A percentile compares a stretch with the other conserved stretches of the same genome.
These are phyloP conservation scores for Colletotrichum sp. DNA, from an alignment of 2,329 filamentous ascomycete genomes.

Conservation along the genomic window DNA sequence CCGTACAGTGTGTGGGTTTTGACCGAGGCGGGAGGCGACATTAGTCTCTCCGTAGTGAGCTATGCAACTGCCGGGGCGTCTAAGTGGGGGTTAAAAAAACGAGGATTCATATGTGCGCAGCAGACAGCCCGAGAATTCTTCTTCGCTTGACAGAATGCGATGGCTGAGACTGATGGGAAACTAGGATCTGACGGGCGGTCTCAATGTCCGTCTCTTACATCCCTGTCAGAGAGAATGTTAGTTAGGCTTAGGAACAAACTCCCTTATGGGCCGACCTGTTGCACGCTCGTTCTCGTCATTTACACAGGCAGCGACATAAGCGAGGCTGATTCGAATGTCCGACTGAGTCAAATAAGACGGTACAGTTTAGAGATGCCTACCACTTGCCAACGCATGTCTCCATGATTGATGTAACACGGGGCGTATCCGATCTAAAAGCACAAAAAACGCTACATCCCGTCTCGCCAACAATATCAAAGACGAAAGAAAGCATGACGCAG, in stretches of 20 bases:
- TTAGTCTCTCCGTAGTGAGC: not conserved
- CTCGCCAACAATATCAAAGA: not conserved
- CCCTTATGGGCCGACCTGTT: not conserved
- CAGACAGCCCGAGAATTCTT: not conserved
- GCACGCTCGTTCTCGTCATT: not conserved
- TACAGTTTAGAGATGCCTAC: not conserved
- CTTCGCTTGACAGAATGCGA: not conserved
- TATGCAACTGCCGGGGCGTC: not conserved
- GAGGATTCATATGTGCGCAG: not conserved
- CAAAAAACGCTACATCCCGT: not conserved
- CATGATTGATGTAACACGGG: not conserved
- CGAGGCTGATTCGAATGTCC: not conserved
- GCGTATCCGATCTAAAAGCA: not conserved
- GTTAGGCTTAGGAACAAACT: not conserved
- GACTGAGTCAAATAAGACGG: not conserved
- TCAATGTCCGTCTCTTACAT: not conserved
- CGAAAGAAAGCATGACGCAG: not conserved
- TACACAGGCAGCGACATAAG: not conserved
- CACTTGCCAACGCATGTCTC: not conserved
- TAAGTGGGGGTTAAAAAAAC: not conserved
- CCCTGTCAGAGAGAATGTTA: not conserved
- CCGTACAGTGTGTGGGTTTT: not conserved
- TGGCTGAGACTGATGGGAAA: not conserved
- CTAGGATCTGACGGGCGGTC: not conserved
- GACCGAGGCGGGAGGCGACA: not conserved